A percentile compares a stretch with the other conserved stretches of the same genome.
Conservation (phyloP, 2,329 filamentous ascomycete species). For the Xylariales sp. region DNA sequence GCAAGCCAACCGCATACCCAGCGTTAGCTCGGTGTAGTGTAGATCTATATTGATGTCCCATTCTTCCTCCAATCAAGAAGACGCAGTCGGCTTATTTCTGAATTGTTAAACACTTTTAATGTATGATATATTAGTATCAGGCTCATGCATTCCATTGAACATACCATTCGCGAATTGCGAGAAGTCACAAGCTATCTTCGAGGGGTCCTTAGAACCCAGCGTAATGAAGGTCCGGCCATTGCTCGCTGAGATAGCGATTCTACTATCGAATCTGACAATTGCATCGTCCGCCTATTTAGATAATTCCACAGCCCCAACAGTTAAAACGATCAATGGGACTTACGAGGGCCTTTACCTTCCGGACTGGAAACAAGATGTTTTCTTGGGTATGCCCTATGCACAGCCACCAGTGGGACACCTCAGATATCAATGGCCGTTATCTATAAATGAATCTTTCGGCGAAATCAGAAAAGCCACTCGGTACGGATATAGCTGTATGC, state of each 20-base stretch:
- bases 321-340: slow-evolving; percentile 50
- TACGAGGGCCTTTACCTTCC: slow-evolving; percentile 51
- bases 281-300: neutral
- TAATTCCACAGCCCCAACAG: slow-evolving; percentile 30
- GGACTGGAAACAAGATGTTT: slow-evolving; percentile 54
- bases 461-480: slow-evolving; percentile 54
- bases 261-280: slow-evolving; percentile 1
- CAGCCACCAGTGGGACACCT: slow-evolving; percentile 53
- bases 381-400: slow-evolving; percentile 56
- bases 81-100: neutral
- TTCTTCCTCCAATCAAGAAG: slow-evolving; percentile 39
- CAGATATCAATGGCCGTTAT: slow-evolving; percentile 53
- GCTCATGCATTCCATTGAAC: neutral
- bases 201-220: neutral
- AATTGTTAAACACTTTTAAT: neutral
- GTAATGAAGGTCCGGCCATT: slow-evolving; percentile 14
- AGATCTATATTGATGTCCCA: slow-evolving; percentile 20
- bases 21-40: slow-evolving; percentile 13
- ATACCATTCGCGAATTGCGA: neutral
- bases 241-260: neutral
- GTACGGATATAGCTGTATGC: slow-evolving; percentile 60
- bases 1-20: slow-evolving; percentile 12
- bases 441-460: slow-evolving; percentile 54
- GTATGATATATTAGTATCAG: neutral
- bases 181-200: neutral